Conservation (phyloP, 768 basidiomycete species). For the Lentinula guzmanii region DNA sequence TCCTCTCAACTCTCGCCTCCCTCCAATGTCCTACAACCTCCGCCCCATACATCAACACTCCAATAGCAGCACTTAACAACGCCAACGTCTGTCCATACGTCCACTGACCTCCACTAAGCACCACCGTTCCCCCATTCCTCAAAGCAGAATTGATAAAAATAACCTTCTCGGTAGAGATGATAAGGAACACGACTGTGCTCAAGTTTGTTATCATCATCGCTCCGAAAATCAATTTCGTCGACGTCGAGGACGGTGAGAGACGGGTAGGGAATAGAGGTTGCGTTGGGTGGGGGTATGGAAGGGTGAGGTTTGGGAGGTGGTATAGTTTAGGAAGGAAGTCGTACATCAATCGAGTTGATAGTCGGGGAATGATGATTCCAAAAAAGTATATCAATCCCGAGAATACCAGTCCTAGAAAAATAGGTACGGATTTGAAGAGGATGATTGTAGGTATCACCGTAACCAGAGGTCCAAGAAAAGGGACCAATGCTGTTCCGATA, state of each 20-base stretch:
- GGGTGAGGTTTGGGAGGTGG: background rate
- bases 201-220: background rate
- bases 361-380: background rate
- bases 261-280: background rate
- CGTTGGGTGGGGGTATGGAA: background rate
- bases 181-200: background rate
- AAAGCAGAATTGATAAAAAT: background rate
- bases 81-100: background rate
- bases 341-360: background rate
- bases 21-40: background rate
- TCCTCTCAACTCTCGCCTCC: background rate
- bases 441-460: background rate
- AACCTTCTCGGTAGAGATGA: background rate
- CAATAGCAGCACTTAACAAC: background rate
- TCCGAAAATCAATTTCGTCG: background rate
- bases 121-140: background rate
- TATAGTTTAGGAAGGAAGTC: background rate
- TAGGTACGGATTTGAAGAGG: background rate
- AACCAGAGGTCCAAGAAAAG: background rate
- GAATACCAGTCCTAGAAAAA: background rate
- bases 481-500: background rate
- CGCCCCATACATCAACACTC: background rate
- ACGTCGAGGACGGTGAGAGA: background rate
- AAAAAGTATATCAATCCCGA: background rate
- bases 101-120: background rate